phyloP scores from a whole-genome alignment of 768 basidiomycete genomes.

The Jaapia argillacea region DNA sequence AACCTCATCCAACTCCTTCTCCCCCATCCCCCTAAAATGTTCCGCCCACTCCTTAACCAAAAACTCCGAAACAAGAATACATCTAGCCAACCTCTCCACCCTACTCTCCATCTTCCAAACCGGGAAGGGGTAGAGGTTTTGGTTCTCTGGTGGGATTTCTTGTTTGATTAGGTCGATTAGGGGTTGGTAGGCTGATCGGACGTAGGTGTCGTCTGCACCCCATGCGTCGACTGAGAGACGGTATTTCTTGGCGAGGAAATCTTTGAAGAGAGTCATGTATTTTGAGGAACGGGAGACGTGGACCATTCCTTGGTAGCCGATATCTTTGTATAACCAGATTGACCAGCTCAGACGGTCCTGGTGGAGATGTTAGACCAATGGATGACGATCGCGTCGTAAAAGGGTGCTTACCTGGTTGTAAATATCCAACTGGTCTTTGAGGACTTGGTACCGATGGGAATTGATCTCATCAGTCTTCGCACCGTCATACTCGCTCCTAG shows the following conservation, averaged over 20 bases:
- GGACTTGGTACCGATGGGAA: conserved; percentile 47
- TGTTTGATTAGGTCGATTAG: conserved; percentile 50
- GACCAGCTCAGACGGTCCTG: conserved; percentile 67
- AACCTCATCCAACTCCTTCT: conserved; percentile 57
- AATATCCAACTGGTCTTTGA: conserved; percentile 64
- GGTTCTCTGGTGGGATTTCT: conserved; percentile 41
- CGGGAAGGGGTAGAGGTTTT: conserved; percentile 48
- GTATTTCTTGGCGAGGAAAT: conserved; percentile 72
- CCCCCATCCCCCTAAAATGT: conserved; percentile 48
- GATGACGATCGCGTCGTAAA: background rate
- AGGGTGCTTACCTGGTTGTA: conserved; percentile 43
- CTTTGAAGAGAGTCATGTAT: conserved; percentile 59
- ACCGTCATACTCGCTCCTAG: conserved; percentile 41
- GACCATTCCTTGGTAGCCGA: conserved; percentile 84
- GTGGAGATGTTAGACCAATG: background rate
- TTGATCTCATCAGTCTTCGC: conserved; percentile 57
- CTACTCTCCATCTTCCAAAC: conserved; percentile 53
- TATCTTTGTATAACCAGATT: conserved; percentile 85
- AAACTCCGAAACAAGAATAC: conserved; percentile 63
- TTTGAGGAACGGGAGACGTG: conserved; percentile 57
- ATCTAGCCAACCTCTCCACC: conserved; percentile 48
- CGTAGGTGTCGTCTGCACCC: conserved; percentile 56
- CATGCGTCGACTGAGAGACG: conserved; percentile 68
- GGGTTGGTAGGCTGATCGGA: conserved; percentile 54
- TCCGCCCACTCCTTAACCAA: conserved; percentile 67